These are phyloP conservation scores for Lasiodiplodia citricola DNA, from an alignment of 2,329 filamentous ascomycete species.

Conservation along the genomic window DNA sequence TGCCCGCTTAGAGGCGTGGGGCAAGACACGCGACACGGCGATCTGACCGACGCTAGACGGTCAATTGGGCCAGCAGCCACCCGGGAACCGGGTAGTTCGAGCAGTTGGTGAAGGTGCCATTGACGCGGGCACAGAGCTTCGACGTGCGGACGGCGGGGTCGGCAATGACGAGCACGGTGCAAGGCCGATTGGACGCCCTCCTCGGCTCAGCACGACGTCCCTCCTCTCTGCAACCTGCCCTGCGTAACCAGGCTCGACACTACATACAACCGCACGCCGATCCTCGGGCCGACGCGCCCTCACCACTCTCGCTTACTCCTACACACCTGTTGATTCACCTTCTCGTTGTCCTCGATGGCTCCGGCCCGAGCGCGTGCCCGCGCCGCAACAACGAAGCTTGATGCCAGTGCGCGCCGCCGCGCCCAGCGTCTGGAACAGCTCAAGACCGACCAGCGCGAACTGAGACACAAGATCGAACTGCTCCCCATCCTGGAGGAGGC, in stretches of 20 bases:
- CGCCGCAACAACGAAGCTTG: background rate
- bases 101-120: background rate
- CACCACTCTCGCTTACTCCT: background rate
- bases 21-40: background rate
- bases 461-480: background rate
- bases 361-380: slow-evolving; percentile 11
- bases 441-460: slow-evolving; percentile 9
- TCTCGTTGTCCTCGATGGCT: background rate
- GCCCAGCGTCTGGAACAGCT: slow-evolving; percentile 6
- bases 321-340: background rate
- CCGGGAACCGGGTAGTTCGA: background rate
- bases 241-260: slow-evolving; percentile 11
- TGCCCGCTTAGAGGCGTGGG: background rate
- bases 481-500: background rate
- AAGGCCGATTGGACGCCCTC: background rate
- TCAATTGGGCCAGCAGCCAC: background rate
- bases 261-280: slow-evolving; percentile 2
- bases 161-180: background rate
- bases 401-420: background rate
- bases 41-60: background rate
- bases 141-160: background rate
- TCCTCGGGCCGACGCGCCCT: slow-evolving; percentile 6
- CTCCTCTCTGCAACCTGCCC: background rate
- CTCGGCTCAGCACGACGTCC: background rate
- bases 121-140: too few species aligned